A percentile compares a stretch with the other conserved stretches of the same genome.
Evolutionary conservation across 2,329 filamentous ascomycete species (phyloP).

Genomic region (Helotiales sp.): DNA sequence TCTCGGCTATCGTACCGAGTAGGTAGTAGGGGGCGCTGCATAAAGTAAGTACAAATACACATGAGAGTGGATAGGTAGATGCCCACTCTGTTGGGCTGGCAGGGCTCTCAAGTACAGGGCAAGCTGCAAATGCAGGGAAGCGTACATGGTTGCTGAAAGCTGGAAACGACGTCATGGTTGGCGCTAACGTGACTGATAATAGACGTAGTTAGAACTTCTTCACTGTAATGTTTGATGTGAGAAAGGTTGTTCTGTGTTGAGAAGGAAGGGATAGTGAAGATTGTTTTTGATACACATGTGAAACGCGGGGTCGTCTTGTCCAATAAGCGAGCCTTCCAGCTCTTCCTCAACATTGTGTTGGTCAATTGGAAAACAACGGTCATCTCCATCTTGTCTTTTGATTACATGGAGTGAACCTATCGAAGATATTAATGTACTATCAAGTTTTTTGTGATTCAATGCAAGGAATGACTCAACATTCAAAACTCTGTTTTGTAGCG

Average conservation of each 20-base stretch:
- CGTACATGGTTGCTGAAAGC: constrained; percentile 27
- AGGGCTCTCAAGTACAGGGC: constrained; percentile 24
- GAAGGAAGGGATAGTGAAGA: neutral
- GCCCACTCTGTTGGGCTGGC: neutral
- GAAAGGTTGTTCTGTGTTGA: neutral
- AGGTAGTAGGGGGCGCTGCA: constrained; percentile 25
- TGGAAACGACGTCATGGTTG: constrained; percentile 30
- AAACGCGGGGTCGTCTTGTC: constrained; percentile 2
- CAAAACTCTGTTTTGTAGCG: no score
- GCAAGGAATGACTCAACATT: no score
- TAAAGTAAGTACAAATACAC: neutral
- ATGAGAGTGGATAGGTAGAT: neutral
- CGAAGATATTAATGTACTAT: no score
- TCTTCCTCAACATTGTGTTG: no score
- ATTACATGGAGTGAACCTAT: no score
- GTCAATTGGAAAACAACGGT: no score
- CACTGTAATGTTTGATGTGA: neutral
- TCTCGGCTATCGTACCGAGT: constrained; percentile 37
- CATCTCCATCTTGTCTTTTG: no score
- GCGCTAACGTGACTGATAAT: no score
- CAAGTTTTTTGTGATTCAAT: no score
- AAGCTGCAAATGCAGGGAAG: constrained; percentile 34
- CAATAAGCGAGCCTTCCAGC: neutral
- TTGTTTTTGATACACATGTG: constrained; percentile 8
- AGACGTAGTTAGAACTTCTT: no score